Evolutionary conservation across 139 green algal species (phyloP).

Genomic region (Astrephomene gubernaculifera): DNA sequence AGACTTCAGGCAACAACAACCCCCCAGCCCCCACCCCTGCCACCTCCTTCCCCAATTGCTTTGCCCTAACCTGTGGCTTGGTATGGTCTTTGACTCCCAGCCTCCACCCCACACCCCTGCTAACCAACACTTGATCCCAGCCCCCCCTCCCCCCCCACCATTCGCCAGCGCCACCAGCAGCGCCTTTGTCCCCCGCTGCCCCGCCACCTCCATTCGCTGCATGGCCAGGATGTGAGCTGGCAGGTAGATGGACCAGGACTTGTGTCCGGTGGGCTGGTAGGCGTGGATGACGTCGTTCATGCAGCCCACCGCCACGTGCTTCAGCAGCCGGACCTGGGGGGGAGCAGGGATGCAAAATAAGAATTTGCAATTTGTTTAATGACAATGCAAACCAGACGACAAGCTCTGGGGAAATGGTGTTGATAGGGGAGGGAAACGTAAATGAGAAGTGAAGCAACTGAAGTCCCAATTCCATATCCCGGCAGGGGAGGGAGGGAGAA

Average conservation of each 20-base stretch:
- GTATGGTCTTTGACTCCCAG: no score
- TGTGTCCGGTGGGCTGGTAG: conserved; percentile 71
- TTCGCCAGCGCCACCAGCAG: conserved; percentile 75
- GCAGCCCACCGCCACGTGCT: conserved; percentile 72
- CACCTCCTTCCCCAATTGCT: not conserved
- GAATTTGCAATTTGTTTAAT: not conserved
- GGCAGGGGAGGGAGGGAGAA: no score
- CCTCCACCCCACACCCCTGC: not conserved
- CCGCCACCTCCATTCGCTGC: conserved; percentile 61
- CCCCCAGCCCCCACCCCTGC: not conserved
- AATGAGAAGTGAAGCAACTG: no score
- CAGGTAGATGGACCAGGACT: conserved; percentile 79
- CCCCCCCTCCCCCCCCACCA: conserved; percentile 44
- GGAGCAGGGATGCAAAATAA: not conserved
- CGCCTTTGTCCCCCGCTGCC: conserved; percentile 57
- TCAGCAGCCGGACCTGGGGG: conserved; percentile 48
- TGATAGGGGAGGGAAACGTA: no score
- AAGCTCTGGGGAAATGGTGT: no score
- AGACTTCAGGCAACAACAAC: no score
- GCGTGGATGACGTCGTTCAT: conserved; percentile 79
- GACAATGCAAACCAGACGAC: no score
- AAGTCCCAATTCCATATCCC: no score
- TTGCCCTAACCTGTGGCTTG: no score
- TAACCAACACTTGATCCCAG: no score
- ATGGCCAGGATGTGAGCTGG: conserved; percentile 67